A percentile compares a stretch with the other conserved stretches of the same genome.
Evolutionary conservation across 176 grass and related monocot genomes (phyloP).

Genomic region (Thalia dealbata): DNA sequence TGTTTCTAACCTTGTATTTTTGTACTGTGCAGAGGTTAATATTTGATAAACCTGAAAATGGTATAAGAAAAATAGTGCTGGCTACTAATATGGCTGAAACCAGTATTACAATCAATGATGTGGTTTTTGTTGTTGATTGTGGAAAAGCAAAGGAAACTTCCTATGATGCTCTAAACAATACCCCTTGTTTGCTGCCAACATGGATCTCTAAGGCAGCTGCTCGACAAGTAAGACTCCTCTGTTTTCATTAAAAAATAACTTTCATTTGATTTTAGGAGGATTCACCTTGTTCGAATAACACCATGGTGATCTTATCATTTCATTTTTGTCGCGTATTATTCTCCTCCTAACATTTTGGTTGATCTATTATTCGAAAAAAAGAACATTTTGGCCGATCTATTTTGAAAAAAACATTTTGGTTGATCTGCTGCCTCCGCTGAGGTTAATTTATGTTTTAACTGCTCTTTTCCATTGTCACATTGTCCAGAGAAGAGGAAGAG

Average conservation of each 20-base stretch:
- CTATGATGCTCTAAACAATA: slow-evolving; percentile 99
- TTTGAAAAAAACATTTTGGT: slow-evolving; percentile 1
- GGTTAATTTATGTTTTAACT: slow-evolving; percentile 13
- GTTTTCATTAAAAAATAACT: background rate
- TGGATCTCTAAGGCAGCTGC: slow-evolving; percentile 99
- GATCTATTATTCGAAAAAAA: no score
- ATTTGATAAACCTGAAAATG: slow-evolving; percentile 74
- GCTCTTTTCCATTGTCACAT: background rate
- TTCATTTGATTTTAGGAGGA: slow-evolving; percentile 4
- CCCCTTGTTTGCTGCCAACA: slow-evolving; percentile 87
- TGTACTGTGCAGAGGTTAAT: slow-evolving; percentile 73
- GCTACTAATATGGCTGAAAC: slow-evolving; percentile 98
- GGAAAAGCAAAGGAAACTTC: slow-evolving; percentile 99
- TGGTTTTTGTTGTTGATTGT: slow-evolving; percentile 94
- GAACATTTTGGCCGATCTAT: background rate
- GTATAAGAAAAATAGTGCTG: slow-evolving; percentile 94
- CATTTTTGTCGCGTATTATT: background rate
- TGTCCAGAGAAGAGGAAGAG: slow-evolving; percentile 91
- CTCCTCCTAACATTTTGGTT: background rate
- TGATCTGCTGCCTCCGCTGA: background rate
- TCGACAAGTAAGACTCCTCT: slow-evolving; percentile 56
- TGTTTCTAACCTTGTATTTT: slow-evolving; percentile 1
- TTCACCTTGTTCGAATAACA: slow-evolving; percentile 5
- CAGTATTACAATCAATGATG: slow-evolving; percentile 98
- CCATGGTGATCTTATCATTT: background rate